A percentile compares a stretch with the other conserved stretches of the same genome.
These are phyloP conservation scores for Antitrichia curtipendula DNA, from an alignment of 225 moss, liverwort and hornwort species.

Conservation along the genomic window DNA sequence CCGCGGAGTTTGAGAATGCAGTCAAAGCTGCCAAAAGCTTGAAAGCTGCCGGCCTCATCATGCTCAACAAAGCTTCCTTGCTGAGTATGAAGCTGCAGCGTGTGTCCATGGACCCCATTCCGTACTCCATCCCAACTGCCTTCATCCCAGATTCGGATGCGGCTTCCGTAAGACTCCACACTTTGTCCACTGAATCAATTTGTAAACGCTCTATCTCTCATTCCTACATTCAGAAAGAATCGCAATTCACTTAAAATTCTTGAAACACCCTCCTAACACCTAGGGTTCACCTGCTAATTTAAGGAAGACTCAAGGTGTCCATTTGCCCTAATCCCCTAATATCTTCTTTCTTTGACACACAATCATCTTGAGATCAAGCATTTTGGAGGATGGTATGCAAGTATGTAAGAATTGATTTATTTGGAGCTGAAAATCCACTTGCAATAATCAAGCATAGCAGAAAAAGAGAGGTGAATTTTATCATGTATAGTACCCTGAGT, in stretches of 20 bases:
- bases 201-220: background rate
- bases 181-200: background rate
- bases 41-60: conserved; percentile 65
- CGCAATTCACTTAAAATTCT: background rate
- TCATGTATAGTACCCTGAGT: background rate
- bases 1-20: conserved; percentile 70
- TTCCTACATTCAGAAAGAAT: background rate
- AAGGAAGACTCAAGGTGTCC: background rate
- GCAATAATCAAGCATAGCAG: background rate
- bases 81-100: conserved; percentile 46
- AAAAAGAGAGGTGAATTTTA: background rate
- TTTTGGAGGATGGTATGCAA: background rate
- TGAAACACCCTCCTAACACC: background rate
- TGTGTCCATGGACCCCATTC: conserved; percentile 61
- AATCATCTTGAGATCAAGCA: background rate
- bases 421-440: background rate
- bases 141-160: conserved; percentile 63
- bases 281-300: background rate
- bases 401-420: background rate
- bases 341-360: background rate
- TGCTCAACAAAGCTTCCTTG: conserved; percentile 60
- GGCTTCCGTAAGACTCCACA: conserved; percentile 36
- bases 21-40: conserved; percentile 59
- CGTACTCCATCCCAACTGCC: conserved; percentile 67
- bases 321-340: background rate